A percentile compares a stretch with the other conserved stretches of the same genome.
phyloP scores from a whole-genome alignment of 1,284 basidiomycete species.

The Ustilago hordei region DNA sequence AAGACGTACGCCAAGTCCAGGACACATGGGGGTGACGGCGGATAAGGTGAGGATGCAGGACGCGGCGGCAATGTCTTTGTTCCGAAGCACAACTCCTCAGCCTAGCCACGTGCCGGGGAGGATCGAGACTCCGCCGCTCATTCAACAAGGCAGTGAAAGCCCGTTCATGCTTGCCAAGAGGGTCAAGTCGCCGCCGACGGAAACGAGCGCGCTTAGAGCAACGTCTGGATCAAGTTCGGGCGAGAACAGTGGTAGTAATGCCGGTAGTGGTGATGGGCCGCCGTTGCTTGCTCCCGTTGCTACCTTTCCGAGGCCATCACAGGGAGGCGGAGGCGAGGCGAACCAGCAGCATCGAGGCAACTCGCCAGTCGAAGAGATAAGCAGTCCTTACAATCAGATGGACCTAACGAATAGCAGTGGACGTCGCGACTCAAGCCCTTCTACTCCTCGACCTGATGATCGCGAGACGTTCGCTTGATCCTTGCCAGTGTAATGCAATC shows the following conservation, averaged over 20 bases:
- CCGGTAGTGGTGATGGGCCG: slow-evolving; percentile 12
- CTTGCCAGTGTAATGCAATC: background rate
- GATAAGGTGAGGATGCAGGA: slow-evolving; percentile 44
- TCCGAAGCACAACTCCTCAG: slow-evolving; percentile 38
- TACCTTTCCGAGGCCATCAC: slow-evolving; percentile 7
- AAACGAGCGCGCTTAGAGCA: background rate
- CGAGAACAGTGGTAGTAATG: background rate
- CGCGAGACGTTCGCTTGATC: slow-evolving; percentile 16
- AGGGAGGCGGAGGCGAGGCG: background rate
- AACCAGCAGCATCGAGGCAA: background rate
- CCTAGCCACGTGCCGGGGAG: slow-evolving; percentile 35
- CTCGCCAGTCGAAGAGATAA: background rate
- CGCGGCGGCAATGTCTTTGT: slow-evolving; percentile 45
- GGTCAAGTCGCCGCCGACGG: slow-evolving; percentile 9
- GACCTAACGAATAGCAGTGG: background rate
- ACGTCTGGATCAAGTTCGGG: background rate
- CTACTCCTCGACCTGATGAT: slow-evolving; percentile 35
- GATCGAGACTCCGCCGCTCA: slow-evolving; percentile 38
- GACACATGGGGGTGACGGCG: slow-evolving; percentile 6
- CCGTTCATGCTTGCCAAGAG: slow-evolving; percentile 11
- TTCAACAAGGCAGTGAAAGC: slow-evolving; percentile 14
- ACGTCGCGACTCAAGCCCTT: slow-evolving; percentile 27
- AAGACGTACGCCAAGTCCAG: slow-evolving; percentile 28
- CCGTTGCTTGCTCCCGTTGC: slow-evolving; percentile 32
- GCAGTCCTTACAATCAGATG: background rate